These are phyloP conservation scores for Cyphellophora europaea DNA, from an alignment of 2,329 filamentous ascomycete genomes.

Conservation along the genomic window DNA sequence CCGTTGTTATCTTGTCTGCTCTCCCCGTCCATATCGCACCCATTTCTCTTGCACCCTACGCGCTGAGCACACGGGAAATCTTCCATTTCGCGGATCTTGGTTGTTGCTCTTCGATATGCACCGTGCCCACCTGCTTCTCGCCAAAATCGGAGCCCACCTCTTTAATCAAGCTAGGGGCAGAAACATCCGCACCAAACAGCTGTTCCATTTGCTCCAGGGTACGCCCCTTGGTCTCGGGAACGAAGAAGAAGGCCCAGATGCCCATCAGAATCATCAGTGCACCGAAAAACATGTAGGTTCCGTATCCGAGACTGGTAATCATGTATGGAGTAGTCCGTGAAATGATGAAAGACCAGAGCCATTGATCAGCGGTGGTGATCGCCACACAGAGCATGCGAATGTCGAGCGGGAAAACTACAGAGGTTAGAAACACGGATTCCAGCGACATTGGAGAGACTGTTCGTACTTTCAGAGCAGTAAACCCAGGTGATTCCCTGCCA, in stretches of 20 bases:
- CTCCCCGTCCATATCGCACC: no score
- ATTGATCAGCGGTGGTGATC: constrained; percentile 58
- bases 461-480: constrained; percentile 61
- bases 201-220: constrained; percentile 17
- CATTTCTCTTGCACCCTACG: no score
- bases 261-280: constrained; percentile 26
- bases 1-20: no score
- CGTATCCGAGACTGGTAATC: constrained; percentile 47
- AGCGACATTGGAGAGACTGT: no score
- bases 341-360: constrained; percentile 66
- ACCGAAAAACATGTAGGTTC: constrained; percentile 59
- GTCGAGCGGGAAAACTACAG: constrained; percentile 57
- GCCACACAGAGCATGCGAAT: constrained; percentile 59
- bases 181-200: constrained; percentile 2
- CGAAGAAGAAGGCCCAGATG: constrained; percentile 37
- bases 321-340: constrained; percentile 40
- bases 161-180: constrained; percentile 2
- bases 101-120: neutral
- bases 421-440: no score
- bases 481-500: constrained; percentile 69
- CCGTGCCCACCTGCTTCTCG: neutral
- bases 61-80: neutral
- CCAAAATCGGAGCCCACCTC: neutral
- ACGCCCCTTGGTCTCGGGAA: constrained; percentile 61
- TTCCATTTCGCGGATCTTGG: neutral